These are phyloP conservation scores for Sicyos baderoa DNA, from an alignment of 306 rosid genomes.

Conservation along the genomic window DNA sequence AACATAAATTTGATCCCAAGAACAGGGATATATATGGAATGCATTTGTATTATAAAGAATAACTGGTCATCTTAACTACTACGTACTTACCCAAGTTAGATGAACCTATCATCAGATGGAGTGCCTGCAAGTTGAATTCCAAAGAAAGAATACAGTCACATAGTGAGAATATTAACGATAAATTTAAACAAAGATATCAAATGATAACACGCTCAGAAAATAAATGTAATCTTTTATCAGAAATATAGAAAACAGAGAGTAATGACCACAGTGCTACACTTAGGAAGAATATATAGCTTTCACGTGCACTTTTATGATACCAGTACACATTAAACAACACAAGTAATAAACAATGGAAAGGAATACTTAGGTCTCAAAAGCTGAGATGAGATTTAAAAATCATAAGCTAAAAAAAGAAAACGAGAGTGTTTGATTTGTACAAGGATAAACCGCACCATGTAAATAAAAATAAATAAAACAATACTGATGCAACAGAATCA, in stretches of 20 bases:
- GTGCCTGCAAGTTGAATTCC: constrained; percentile 42
- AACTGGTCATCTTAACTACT: constrained; percentile 16
- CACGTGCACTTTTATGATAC: not conserved
- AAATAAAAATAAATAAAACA: not conserved
- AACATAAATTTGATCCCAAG: constrained; percentile 9
- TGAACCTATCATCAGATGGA: constrained; percentile 54
- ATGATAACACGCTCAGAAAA: not conserved
- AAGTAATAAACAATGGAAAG: not conserved
- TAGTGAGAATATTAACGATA: not conserved
- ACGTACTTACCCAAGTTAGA: constrained; percentile 47
- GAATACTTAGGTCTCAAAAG: not conserved
- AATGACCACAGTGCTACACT: not conserved
- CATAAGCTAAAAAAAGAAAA: not conserved
- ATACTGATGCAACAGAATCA: not conserved
- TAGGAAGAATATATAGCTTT: not conserved
- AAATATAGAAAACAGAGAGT: not conserved
- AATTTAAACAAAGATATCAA: not conserved
- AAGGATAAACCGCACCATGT: not conserved
- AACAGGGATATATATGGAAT: not conserved
- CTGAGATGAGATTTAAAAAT: not conserved
- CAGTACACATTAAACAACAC: not conserved
- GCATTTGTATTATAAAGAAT: constrained; percentile 16
- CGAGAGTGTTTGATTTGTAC: not conserved
- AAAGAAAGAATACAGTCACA: constrained; percentile 12
- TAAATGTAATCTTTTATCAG: constrained; percentile 17